Evolutionary conservation across 1,139 yeast species (phyloP).

Genomic region (Taphrina confusa): DNA sequence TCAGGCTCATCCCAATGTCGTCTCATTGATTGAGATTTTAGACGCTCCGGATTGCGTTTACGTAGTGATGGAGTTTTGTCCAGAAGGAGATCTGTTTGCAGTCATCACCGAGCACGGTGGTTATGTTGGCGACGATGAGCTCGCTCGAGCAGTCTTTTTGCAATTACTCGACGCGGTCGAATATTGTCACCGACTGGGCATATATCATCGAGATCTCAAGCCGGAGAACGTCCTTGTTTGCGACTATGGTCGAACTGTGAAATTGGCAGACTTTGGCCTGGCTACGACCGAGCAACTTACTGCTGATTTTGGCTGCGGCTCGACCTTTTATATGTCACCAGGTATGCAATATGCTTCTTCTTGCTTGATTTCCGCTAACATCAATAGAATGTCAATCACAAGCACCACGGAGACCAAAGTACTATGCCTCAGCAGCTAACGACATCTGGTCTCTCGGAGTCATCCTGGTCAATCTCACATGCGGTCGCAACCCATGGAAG

Average conservation of each 20-base stretch:
- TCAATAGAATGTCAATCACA: conserved; percentile 37
- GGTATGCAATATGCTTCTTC: conserved; percentile 59
- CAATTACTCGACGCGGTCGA: conserved; percentile 73
- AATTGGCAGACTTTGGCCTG: conserved; percentile 82
- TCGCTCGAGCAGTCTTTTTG: conserved; percentile 70
- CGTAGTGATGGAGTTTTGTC: conserved; percentile 76
- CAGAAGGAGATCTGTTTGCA: conserved; percentile 79
- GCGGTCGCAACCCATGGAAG: conserved; percentile 91
- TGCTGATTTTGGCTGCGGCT: conserved; percentile 79
- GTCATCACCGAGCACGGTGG: conserved; percentile 65
- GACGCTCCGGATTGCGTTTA: conserved; percentile 52
- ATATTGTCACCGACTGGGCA: conserved; percentile 65
- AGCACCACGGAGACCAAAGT: conserved; percentile 38
- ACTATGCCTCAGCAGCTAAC: conserved; percentile 60
- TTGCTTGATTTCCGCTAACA: background rate
- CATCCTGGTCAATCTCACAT: conserved; percentile 72
- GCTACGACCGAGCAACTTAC: conserved; percentile 65
- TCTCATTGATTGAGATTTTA: conserved; percentile 72
- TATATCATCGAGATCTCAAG: conserved; percentile 86
- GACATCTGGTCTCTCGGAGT: conserved; percentile 91
- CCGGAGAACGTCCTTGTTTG: conserved; percentile 83
- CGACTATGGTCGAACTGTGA: conserved; percentile 59
- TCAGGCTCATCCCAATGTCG: conserved; percentile 73
- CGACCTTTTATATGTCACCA: conserved; percentile 91
- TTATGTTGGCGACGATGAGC: conserved; percentile 55